Evolutionary conservation across 2,329 filamentous ascomycete genomes (phyloP).

Genomic region (Colletotrichum liriopes): DNA sequence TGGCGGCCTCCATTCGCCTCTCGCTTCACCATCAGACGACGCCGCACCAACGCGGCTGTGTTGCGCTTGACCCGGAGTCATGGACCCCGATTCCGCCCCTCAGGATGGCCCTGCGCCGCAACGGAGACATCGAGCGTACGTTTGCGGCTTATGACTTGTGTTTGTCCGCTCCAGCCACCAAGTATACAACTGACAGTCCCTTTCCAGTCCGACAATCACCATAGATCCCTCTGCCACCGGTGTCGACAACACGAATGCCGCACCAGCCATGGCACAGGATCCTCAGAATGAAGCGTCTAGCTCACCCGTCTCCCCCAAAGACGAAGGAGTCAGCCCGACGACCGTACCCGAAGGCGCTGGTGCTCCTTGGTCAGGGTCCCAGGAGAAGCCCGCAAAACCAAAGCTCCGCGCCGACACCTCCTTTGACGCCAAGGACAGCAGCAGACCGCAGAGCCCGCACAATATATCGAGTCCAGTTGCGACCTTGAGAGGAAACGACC

Average conservation of each 20-base stretch:
- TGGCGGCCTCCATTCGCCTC: constrained; percentile 24
- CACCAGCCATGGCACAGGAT: constrained; percentile 51
- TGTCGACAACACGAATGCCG: constrained; percentile 47
- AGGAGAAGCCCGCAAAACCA: constrained; percentile 47
- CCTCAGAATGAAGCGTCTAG: constrained; percentile 45
- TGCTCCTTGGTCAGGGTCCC: constrained; percentile 47
- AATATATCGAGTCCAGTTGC: constrained; percentile 76
- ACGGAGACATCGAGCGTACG: constrained; percentile 58
- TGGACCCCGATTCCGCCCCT: constrained; percentile 37
- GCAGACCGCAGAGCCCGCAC: constrained; percentile 78
- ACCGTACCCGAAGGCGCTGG: constrained; percentile 53
- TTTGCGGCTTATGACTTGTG: constrained; percentile 36
- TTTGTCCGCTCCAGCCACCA: not conserved
- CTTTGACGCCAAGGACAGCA: constrained; percentile 73
- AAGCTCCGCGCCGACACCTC: constrained; percentile 71
- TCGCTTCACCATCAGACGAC: constrained; percentile 26
- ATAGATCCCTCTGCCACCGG: constrained; percentile 65
- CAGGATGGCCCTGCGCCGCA: constrained; percentile 38
- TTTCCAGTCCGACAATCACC: constrained; percentile 66
- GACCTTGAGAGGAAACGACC: constrained; percentile 60
- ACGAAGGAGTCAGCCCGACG: constrained; percentile 59
- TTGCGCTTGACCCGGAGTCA: constrained; percentile 16
- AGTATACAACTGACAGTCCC: constrained; percentile 37
- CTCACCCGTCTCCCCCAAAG: constrained; percentile 56
- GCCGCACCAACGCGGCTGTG: constrained; percentile 35